Percentiles rank a stretch among this genome's conserved stretches.
These are phyloP conservation scores for Boletellus deceptivus DNA, from an alignment of 1,284 basidiomycete genomes.

Conservation along the genomic window DNA sequence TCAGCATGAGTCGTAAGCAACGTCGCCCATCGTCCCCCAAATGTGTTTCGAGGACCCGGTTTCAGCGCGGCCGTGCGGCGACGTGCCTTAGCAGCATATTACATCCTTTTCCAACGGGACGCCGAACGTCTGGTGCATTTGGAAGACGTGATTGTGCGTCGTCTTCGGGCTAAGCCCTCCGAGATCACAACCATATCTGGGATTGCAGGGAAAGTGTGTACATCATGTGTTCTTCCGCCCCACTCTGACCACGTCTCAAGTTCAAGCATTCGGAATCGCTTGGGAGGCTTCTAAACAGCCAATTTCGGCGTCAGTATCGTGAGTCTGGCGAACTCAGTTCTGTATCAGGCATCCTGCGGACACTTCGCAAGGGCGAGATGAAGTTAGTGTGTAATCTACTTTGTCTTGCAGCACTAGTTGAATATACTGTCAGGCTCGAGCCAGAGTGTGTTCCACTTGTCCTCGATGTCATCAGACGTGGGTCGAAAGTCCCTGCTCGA, in stretches of 20 bases:
- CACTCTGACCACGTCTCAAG: constrained; percentile 19
- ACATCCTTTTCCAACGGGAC: constrained; percentile 50
- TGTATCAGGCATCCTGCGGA: constrained; percentile 16
- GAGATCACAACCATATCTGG: constrained; percentile 11
- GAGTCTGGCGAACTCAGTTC: constrained; percentile 6
- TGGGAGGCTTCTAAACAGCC: constrained; percentile 17
- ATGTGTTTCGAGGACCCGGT: constrained; percentile 5
- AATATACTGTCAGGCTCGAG: constrained; percentile 31
- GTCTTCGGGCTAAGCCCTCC: constrained; percentile 13
- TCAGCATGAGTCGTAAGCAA: constrained; percentile 71
- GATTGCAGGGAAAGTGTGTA: constrained; percentile 23
- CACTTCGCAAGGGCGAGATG: constrained; percentile 20
- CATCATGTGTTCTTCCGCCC: background rate
- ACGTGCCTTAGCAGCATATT: constrained; percentile 57
- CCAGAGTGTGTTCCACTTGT: constrained; percentile 29
- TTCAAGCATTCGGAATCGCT: constrained; percentile 21
- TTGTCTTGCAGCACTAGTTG: constrained; percentile 18
- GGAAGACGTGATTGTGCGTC: constrained; percentile 24
- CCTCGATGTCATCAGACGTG: constrained; percentile 41
- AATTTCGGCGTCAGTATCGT: constrained; percentile 14
- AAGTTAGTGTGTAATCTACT: constrained; percentile 16
- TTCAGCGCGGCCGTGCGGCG: constrained; percentile 57
- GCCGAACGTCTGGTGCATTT: constrained; percentile 47
- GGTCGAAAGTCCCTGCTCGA: constrained; percentile 31
- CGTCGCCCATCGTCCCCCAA: constrained; percentile 22